Evolutionary conservation across 257 asterid species (phyloP), one percentile per base, ranked within the genome.

Genomic region (Plantago major): DNA sequence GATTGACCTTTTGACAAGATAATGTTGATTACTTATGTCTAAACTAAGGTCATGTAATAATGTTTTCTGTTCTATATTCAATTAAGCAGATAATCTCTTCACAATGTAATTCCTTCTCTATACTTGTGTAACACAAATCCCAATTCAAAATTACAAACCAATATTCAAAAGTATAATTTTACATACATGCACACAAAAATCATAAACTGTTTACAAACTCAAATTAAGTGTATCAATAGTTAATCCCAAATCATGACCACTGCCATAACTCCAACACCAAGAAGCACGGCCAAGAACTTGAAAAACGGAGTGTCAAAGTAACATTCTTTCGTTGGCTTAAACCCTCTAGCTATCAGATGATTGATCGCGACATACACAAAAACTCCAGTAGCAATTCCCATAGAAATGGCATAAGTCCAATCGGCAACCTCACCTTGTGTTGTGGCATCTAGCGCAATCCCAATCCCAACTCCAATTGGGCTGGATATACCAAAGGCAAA

Each of bases 161-260:
- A 33, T 33, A 22, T 10, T 3, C n/a, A 19, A 28, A 19, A 51
- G 17, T 33, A 0, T 9, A 19, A 51, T 10, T 52, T 18, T 52
- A n/a, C 17, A 22, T 2, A 22, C 26, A 22, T n/a, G 26, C 26
- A 52, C 57, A 52, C 33, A 3, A 9, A 52, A 52, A 52, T 28
- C 18, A 18, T 52, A 52, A 19, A 52, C 57, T 51, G 56, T 10
- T 18, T 37, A 52, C 38, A 26, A n/a, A 26, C 8, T 16, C 5
- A 26, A 22, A 22, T 11, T n/a, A 17, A 10, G 9, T 7, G 11
- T n/a, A 52, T 18, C 37, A 17, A 2, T 7, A 42, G 12, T 42
- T 79, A 84, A 60, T 87, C 97, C 95, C 97, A 89, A 60, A 89
- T 89, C 97, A 89, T 89, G 10, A 89, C 97, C 45, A 87, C 81